Conservation (phyloP, 2,329 filamentous ascomycete species). For the Tetracladium maxilliforme region DNA sequence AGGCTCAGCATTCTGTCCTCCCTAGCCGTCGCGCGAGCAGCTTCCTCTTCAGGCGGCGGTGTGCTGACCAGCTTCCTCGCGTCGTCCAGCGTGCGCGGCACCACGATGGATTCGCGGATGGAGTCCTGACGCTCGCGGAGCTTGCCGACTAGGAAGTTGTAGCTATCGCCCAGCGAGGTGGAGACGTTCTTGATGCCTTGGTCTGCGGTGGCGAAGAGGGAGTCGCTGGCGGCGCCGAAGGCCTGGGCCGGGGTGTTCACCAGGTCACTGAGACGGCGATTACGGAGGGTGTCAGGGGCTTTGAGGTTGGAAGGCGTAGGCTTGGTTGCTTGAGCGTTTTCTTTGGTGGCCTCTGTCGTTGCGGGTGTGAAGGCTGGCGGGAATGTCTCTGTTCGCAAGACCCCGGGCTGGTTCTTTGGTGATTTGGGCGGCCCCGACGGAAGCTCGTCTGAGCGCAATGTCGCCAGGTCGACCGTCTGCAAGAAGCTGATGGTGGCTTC, state of each 20-base stretch:
- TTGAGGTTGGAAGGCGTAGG: slow-evolving; percentile 15
- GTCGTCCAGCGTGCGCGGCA: slow-evolving; percentile 87
- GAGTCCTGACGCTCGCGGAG: slow-evolving; percentile 55
- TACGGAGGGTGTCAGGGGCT: slow-evolving; percentile 36
- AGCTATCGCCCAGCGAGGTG: slow-evolving; percentile 78
- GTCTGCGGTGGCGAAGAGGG: slow-evolving; percentile 76
- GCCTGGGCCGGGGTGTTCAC: slow-evolving; percentile 74
- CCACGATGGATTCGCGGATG: slow-evolving; percentile 29
- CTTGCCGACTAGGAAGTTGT: slow-evolving; percentile 83
- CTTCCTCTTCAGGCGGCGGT: slow-evolving; percentile 33
- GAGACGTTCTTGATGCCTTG: slow-evolving; percentile 87
- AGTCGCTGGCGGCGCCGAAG: slow-evolving; percentile 70
- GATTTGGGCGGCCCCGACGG: slow-evolving; percentile 52
- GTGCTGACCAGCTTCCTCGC: slow-evolving; percentile 77
- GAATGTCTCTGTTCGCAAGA: slow-evolving; percentile 1
- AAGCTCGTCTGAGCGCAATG: slow-evolving; percentile 65
- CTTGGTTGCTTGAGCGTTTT: slow-evolving; percentile 7
- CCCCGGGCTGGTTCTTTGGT: slow-evolving; percentile 4
- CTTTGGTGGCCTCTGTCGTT: too few species aligned
- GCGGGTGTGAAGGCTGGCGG: slow-evolving; percentile 1
- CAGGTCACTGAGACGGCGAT: slow-evolving; percentile 68
- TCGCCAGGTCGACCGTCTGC: slow-evolving; percentile 88
- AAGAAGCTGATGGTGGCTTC: slow-evolving; percentile 91
- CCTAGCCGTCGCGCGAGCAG: slow-evolving; percentile 27
- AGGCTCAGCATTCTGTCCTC: slow-evolving; percentile 59